Base-by-base conservation (phyloP, 2,329 filamentous ascomycete genomes). In the Fusarium cyanostomum region DNA sequence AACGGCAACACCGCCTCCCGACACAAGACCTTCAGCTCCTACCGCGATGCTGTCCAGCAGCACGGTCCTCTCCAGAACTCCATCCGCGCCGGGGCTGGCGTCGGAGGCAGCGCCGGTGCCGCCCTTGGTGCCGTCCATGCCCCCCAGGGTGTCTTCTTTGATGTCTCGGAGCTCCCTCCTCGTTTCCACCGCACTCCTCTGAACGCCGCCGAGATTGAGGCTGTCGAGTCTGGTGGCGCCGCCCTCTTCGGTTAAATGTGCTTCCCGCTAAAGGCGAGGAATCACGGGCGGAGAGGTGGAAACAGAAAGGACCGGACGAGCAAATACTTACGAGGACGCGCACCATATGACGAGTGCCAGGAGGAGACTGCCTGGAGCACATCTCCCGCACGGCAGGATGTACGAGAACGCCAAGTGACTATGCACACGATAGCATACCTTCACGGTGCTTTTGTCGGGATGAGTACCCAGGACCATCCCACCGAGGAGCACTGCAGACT, bases 181-280 rank as follows among this genome's bases (percentile, higher is more conserved):
- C 87, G 94, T 71, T 99, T 97, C 86, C 87, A 89, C 73, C 86
- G 92, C 66, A 81, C 86, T 44, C 85, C 87, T 11, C 91, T 94
- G 79, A 89, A 86, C 33, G 79, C 89, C 69, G 88, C 89, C 38
- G 95, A 99, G 85, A 99, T 99, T 59, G 95, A 98, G 78, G 94
- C 93, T 18, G 86, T 99, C 73, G 93, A 97, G 86, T 95, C 92
- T 53, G 95, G 94, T 52, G 95, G 95, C 55, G 95, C 94, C 30
- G 79, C 84, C 31, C 74, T 83, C 54, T 77, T 83, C 64, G 79
- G 80, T 62, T 86, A 76, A 72, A 66, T 56, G 24, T 58, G 26
- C 33, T 52, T 62, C 51, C 56, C 37, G 51, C 42, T 45, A 42
- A 28, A 28, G 46, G 57, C 52, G 57, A 65, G 62, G 66, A 66